Evolutionary conservation across 768 basidiomycete species (phyloP), one percentile per base, ranked within the genome.

Genomic region (Gloeophyllum trabeum): DNA sequence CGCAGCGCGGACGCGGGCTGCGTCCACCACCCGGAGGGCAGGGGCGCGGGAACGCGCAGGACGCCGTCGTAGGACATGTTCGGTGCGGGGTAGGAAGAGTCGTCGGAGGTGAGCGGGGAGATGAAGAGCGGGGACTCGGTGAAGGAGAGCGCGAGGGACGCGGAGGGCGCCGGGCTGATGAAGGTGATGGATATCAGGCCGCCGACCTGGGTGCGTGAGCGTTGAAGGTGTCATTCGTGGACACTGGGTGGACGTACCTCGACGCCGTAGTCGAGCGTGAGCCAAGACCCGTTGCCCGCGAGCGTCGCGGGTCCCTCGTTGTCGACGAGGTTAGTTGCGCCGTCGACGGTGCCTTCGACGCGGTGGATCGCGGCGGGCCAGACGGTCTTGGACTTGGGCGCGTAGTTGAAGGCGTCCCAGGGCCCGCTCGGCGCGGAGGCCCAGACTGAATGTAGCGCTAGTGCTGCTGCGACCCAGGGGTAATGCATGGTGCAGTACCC

Each of bases 71-170:
- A 70, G 35, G 62, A 67, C 7, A 64, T 67, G 4, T 71, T 73
- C 4, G 53, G 48, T 2, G 59, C 46, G 1, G 58, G 51, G 24
- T 52, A 53, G 4, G 58, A 46, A 1, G 61, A 61, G 51, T 76
- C 75, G 46, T 76, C 75, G 0, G 75, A 75, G 1, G 66, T 64
- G 2, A 58, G 55, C 1, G 74, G 70, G 14, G 70, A 63, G 24
- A 77, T 75, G 60, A 75, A 76, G 28, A 59, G 39, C 0, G 75
- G 69, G 0, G 75, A 77, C 46, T 79, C 75, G 1, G 73, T 73
- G 61, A 76, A 79, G 0, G 75, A 69, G 24, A 79, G 64, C 0
- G 72, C 64, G 6, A 75, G 53, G 0, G 65, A 47, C 0, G 72
- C 62, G 1, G 49, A 45, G 0, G 60, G 43, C 0, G 63, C 49